phyloP scores from a whole-genome alignment of 768 basidiomycete species.

The Serendipita sp. region DNA sequence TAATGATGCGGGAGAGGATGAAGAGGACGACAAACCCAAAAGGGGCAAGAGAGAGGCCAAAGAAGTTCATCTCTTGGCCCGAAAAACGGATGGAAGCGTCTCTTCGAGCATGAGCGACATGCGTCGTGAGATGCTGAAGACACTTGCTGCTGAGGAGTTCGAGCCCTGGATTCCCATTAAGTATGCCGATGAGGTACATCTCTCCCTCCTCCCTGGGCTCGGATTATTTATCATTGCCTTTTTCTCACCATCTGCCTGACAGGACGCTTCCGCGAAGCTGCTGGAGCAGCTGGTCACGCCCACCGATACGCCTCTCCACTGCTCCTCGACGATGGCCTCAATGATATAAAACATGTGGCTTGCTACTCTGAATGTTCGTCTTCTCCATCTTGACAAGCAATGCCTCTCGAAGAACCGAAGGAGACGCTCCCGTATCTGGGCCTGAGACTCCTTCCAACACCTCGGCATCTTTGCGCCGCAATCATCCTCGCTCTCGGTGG shows the following conservation, averaged over 20 bases:
- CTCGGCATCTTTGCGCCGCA: not conserved
- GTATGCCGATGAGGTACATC: not conserved
- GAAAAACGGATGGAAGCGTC: not conserved
- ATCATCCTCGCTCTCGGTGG: not conserved
- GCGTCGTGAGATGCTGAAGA: not conserved
- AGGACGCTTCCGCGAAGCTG: slow-evolving; percentile 5
- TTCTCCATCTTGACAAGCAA: not conserved
- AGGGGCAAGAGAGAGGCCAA: not conserved
- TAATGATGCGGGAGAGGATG: not conserved
- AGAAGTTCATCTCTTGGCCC: not conserved
- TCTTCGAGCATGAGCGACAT: slow-evolving; percentile 4
- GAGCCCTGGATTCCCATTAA: slow-evolving; percentile 3
- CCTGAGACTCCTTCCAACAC: not conserved
- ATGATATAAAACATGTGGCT: not conserved
- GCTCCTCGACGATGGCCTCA: not conserved
- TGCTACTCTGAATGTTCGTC: not conserved
- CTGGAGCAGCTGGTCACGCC: not conserved
- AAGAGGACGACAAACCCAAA: not conserved
- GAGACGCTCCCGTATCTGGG: not conserved
- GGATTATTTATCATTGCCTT: not conserved
- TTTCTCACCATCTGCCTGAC: not conserved
- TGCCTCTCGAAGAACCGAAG: not conserved
- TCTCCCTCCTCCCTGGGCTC: not conserved
- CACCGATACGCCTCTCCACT: not conserved
- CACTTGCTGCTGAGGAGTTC: not conserved